Base-by-base conservation (phyloP, 116 monocot genomes). In the Posidonia oceanica region DNA sequence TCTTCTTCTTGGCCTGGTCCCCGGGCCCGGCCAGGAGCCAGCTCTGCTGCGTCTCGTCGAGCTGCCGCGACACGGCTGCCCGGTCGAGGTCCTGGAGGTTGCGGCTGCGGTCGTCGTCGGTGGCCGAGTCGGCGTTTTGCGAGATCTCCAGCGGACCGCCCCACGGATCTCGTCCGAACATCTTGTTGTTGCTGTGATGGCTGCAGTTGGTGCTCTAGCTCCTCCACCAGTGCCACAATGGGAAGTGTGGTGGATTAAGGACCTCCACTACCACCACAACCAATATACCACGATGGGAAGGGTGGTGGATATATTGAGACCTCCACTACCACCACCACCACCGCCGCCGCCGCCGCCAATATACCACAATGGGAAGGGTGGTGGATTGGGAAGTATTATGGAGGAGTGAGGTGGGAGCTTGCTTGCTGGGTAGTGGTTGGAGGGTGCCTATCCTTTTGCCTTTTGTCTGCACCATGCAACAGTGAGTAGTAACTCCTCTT, bases 141-240 rank as follows among this genome's bases (percentile, higher is more conserved):
- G 85, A 90, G 37, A 97, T 89, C 87, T 97, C 97, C 71, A 97
- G 67, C 7, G 97, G 68, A 1, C 97, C 97, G 17, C 97, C 97
- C 97, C 97, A 97, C 17, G 97, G 97, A 71, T 97, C 97, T 38
- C 96, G 59, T 11, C 91, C 96, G 78, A 84, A 96, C 88, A 91
- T 91, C 58, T 71, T 80, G 42, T 12, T 10, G 48, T 7, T 48
- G 48, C 8, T 5, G 7, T 48, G 3, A 10, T 48, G 48, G 0
- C 7, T 0, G 48, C 12, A 1, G 48, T 12, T 10, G 48, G 12
- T 10, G 2, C 48, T 12, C 12, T 7, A 44, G 8, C 3, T 10
- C 48, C 8, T 48, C 48, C 48, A 5, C 42, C 42, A 5, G 8
- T 42, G 42, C 42, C 42, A 42, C 42, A 42, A 42, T 42, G 42